Conservation (phyloP, 2,329 filamentous ascomycete genomes). For the Claviceps monticola region DNA sequence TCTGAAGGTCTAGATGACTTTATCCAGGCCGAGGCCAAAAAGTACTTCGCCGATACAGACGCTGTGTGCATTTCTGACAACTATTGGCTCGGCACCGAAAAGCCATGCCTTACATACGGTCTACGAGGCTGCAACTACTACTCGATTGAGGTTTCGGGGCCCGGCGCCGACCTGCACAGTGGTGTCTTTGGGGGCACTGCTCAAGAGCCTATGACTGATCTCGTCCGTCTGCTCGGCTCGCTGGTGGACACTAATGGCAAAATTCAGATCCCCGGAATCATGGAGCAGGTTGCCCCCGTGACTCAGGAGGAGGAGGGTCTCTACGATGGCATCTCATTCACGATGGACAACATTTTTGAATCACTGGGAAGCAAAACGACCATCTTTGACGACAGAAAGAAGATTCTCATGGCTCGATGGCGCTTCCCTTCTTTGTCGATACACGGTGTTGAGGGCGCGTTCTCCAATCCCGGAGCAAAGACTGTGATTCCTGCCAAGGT, state of each 20-base stretch:
- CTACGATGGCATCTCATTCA: slow-evolving; percentile 86
- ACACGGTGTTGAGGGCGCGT: slow-evolving; percentile 90
- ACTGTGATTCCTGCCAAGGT: slow-evolving; percentile 98
- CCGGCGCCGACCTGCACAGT: slow-evolving; percentile 86
- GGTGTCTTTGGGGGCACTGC: slow-evolving; percentile 94
- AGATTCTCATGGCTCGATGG: slow-evolving; percentile 92
- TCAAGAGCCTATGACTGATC: slow-evolving; percentile 96
- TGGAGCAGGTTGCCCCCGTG: slow-evolving; percentile 81
- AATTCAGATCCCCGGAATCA: slow-evolving; percentile 87
- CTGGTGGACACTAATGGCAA: slow-evolving; percentile 84
- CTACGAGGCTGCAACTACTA: slow-evolving; percentile 98
- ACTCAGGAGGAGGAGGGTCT: slow-evolving; percentile 74
- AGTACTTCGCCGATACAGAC: slow-evolving; percentile 89
- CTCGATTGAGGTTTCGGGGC: slow-evolving; percentile 77
- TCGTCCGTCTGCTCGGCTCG: slow-evolving; percentile 66
- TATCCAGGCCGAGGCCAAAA: slow-evolving; percentile 79
- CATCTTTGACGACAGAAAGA: slow-evolving; percentile 79
- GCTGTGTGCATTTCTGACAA: slow-evolving; percentile 98
- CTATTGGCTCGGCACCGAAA: slow-evolving; percentile 99
- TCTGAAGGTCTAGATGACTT: slow-evolving; percentile 93
- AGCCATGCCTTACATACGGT: slow-evolving; percentile 94
- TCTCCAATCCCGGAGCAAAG: slow-evolving; percentile 86
- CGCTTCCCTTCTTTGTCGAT: slow-evolving; percentile 85
- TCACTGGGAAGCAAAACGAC: slow-evolving; percentile 79
- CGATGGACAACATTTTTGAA: slow-evolving; percentile 90